Conservation (phyloP, 305 asterid species). For the Ilex paraguariensis region DNA sequence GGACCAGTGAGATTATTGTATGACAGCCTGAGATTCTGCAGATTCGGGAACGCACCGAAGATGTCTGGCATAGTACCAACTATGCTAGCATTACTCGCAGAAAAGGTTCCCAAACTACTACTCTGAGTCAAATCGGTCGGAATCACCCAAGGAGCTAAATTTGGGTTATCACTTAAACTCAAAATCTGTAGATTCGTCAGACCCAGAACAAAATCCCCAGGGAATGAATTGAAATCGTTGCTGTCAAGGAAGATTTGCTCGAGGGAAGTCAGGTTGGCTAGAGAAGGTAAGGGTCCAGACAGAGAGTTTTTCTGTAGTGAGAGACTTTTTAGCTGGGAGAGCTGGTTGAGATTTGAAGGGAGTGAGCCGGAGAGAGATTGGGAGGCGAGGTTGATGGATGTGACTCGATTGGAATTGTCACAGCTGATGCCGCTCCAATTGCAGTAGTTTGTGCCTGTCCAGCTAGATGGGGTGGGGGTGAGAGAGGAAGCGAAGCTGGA, state of each 20-base stretch:
- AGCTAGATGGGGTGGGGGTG: neutral
- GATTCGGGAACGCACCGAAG: neutral
- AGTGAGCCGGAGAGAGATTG: neutral
- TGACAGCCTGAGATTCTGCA: conserved; percentile 1
- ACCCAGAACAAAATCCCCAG: neutral
- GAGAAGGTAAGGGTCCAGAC: neutral
- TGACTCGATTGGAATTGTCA: neutral
- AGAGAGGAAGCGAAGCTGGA: neutral
- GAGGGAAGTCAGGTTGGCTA: neutral
- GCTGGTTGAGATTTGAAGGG: neutral
- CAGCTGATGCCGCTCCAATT: neutral
- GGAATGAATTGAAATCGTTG: neutral
- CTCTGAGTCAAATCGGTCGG: neutral
- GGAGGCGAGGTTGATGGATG: neutral
- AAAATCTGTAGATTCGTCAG: neutral
- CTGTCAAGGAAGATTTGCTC: neutral
- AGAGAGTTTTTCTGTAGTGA: neutral
- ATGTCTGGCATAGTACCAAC: neutral
- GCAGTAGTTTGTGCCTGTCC: neutral
- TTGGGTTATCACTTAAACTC: neutral
- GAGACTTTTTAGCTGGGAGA: neutral
- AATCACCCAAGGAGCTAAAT: neutral
- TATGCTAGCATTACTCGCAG: neutral
- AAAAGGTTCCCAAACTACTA: neutral
- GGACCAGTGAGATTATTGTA: conserved; percentile 1